Evolutionary conservation across 768 basidiomycete species (phyloP).

Genomic region (Podaxis rugospora): DNA sequence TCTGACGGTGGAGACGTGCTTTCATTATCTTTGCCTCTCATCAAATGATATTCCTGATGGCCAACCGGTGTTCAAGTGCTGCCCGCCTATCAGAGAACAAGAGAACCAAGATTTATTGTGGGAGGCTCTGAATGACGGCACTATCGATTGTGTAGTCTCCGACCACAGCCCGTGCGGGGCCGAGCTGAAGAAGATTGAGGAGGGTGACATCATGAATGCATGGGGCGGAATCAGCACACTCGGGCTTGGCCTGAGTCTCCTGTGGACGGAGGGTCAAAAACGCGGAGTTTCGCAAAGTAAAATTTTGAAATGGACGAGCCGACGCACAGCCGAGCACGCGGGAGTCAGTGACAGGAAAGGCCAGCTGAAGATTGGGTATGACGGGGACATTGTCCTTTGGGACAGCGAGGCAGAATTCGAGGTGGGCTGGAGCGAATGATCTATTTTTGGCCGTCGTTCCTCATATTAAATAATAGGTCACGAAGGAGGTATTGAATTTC

Average conservation of each 20-base stretch:
- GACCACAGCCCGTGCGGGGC: slow-evolving; percentile 92
- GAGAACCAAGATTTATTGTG: slow-evolving; percentile 74
- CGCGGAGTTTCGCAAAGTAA: slow-evolving; percentile 53
- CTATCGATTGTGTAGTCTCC: slow-evolving; percentile 91
- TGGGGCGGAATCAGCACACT: slow-evolving; percentile 96
- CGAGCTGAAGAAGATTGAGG: slow-evolving; percentile 73
- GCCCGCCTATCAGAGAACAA: slow-evolving; percentile 82
- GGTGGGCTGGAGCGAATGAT: slow-evolving; percentile 20
- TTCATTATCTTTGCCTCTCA: slow-evolving; percentile 87
- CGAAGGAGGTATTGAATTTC: slow-evolving; percentile 69
- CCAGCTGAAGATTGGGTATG: slow-evolving; percentile 62
- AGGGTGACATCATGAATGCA: slow-evolving; percentile 80
- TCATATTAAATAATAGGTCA: slow-evolving; percentile 46
- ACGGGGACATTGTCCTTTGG: slow-evolving; percentile 88
- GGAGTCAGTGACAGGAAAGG: slow-evolving; percentile 72
- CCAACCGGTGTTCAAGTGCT: slow-evolving; percentile 90
- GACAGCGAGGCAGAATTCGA: slow-evolving; percentile 43
- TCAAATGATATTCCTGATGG: slow-evolving; percentile 71
- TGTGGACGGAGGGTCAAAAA: slow-evolving; percentile 82
- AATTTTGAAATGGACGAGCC: slow-evolving; percentile 73
- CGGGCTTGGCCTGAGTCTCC: slow-evolving; percentile 80
- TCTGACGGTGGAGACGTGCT: slow-evolving; percentile 94
- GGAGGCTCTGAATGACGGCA: slow-evolving; percentile 75
- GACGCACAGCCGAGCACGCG: slow-evolving; percentile 74
- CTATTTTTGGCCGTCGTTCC: neutral